Percentiles rank a stretch among this genome's conserved stretches.
Conservation (phyloP, 352 stramenopile species). For the Ophiocytium majus region DNA sequence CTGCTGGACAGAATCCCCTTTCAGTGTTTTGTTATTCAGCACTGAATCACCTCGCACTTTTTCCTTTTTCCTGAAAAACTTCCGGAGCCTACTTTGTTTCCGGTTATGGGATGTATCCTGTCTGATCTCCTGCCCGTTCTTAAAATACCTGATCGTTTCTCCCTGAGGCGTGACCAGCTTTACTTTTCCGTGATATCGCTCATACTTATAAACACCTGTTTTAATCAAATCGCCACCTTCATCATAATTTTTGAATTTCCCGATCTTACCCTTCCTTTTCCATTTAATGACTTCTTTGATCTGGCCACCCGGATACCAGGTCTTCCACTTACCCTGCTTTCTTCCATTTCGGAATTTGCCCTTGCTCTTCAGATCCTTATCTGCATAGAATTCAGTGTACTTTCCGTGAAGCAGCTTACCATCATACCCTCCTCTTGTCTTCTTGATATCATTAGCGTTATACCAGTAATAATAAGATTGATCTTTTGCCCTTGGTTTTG, state of each 20-base stretch:
- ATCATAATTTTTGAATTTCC: background rate
- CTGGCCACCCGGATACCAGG: background rate
- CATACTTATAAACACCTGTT: too few relatives aligned
- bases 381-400: background rate
- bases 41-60: too few relatives aligned
- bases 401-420: slow-evolving; percentile 12
- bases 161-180: too few relatives aligned
- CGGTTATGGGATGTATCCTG: too few relatives aligned
- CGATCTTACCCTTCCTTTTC: background rate
- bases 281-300: background rate
- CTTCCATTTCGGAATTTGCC: background rate
- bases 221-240: background rate
- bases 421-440: background rate
- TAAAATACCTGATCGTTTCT: too few relatives aligned
- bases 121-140: too few relatives aligned
- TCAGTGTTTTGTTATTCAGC: too few relatives aligned
- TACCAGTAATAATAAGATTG: slow-evolving; percentile 5
- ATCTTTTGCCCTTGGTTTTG: background rate
- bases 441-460: background rate
- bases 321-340: background rate
- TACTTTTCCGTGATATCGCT: too few relatives aligned
- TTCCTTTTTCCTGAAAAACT: too few relatives aligned
- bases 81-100: too few relatives aligned
- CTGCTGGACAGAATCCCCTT: background rate
- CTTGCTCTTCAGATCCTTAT: background rate